phyloP scores from a whole-genome alignment of 2,329 filamentous ascomycete genomes.

The Fusarium floridanum region DNA sequence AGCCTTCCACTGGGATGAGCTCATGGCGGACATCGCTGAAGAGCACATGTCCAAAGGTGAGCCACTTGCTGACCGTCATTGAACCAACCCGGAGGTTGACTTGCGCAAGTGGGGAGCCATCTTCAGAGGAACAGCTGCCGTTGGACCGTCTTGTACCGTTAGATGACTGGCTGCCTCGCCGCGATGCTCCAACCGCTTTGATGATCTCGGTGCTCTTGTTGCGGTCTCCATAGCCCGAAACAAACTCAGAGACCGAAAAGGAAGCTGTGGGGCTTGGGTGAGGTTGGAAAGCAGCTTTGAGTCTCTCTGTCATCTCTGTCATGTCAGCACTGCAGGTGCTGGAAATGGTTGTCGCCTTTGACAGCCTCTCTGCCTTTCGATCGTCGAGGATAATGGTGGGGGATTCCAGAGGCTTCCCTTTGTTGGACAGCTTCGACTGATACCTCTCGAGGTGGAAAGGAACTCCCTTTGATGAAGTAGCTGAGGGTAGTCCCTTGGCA shows the following conservation, averaged over 20 bases:
- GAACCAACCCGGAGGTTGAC: slow-evolving; percentile 84
- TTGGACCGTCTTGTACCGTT: slow-evolving; percentile 56
- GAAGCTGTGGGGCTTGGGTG: slow-evolving; percentile 58
- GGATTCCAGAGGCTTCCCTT: slow-evolving; percentile 59
- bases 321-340: slow-evolving; percentile 69
- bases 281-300: slow-evolving; percentile 62
- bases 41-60: slow-evolving; percentile 85
- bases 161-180: slow-evolving; percentile 49
- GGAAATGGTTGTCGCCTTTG: slow-evolving; percentile 56
- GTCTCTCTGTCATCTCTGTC: slow-evolving; percentile 65
- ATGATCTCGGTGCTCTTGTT: slow-evolving; percentile 30
- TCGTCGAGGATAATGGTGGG: slow-evolving; percentile 57
- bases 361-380: slow-evolving; percentile 51
- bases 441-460: slow-evolving; percentile 69
- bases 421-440: slow-evolving; percentile 53
- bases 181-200: slow-evolving; percentile 49
- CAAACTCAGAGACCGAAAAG: slow-evolving; percentile 58
- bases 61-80: slow-evolving; percentile 89
- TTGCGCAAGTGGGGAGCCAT: slow-evolving; percentile 74
- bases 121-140: slow-evolving; percentile 63
- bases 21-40: slow-evolving; percentile 85
- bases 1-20: slow-evolving; percentile 61
- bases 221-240: slow-evolving; percentile 44
- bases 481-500: slow-evolving; percentile 61
- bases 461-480: slow-evolving; percentile 67